These are phyloP conservation scores for Ceratobasidium papillatum DNA, from an alignment of 1,284 basidiomycete species.

Conservation along the genomic window DNA sequence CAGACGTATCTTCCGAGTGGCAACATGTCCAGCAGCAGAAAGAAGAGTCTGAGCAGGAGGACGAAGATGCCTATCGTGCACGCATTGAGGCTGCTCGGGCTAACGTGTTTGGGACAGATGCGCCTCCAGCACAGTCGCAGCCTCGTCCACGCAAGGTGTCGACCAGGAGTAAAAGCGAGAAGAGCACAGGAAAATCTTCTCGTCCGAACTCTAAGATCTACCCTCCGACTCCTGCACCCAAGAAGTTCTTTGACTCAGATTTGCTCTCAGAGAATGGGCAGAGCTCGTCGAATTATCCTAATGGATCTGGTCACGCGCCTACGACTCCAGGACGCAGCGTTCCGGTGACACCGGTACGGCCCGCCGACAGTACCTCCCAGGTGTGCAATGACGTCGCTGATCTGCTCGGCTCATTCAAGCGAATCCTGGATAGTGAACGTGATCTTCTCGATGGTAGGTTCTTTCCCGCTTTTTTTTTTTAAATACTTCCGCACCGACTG, in stretches of 20 bases:
- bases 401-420: slow-evolving; percentile 28
- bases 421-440: slow-evolving; percentile 31
- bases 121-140: not conserved
- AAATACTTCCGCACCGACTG: not conserved
- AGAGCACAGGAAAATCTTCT: slow-evolving; percentile 13
- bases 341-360: not conserved
- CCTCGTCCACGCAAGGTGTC: slow-evolving; percentile 23
- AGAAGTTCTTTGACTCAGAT: slow-evolving; percentile 27
- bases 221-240: slow-evolving; percentile 33
- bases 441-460: slow-evolving; percentile 32
- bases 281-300: not conserved
- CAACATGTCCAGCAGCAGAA: slow-evolving; percentile 22
- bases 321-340: slow-evolving; percentile 1
- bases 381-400: slow-evolving; percentile 35
- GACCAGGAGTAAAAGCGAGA: slow-evolving; percentile 13
- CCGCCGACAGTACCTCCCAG: slow-evolving; percentile 5
- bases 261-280: slow-evolving; percentile 14
- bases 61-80: slow-evolving; percentile 16
- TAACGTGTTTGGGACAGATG: slow-evolving; percentile 18
- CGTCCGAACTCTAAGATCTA: slow-evolving; percentile 32
- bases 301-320: not conserved
- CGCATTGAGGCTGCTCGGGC: slow-evolving; percentile 28
- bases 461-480: not conserved
- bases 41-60: slow-evolving; percentile 9
- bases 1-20: slow-evolving; percentile 12